Evolutionary conservation across 108 stramenopile species (phyloP).

Genomic region (Stephanodiscus triporus): DNA sequence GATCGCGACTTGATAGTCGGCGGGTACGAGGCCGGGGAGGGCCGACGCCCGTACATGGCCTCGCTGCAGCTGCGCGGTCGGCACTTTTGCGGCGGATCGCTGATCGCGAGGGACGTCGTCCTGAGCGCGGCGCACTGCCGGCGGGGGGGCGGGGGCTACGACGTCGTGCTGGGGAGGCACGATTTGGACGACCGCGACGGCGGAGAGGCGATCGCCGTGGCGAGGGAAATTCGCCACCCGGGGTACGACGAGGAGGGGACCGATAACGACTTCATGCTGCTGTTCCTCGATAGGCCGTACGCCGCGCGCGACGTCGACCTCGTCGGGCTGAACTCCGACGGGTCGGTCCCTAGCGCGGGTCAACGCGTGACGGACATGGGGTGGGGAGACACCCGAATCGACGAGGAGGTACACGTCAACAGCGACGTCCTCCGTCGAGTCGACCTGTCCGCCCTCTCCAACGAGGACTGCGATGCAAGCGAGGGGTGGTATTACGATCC

Average conservation of each 20-base stretch:
- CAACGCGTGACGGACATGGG: slow-evolving; percentile 21
- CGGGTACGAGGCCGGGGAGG: no score
- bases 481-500: neutral
- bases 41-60: no score
- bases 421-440: slow-evolving; percentile 4
- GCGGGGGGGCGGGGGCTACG: neutral
- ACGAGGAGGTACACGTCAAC: neutral
- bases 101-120: slow-evolving; percentile 2
- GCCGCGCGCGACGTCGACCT: neutral
- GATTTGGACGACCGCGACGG: neutral
- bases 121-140: slow-evolving; percentile 11
- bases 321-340: slow-evolving; percentile 6
- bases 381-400: slow-evolving; percentile 24
- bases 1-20: no score
- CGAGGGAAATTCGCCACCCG: slow-evolving; percentile 6
- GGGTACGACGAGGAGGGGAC: slow-evolving; percentile 11
- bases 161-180: slow-evolving; percentile 21
- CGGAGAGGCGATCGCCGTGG: slow-evolving; percentile 10
- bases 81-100: slow-evolving; percentile 10
- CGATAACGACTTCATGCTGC: slow-evolving; percentile 27
- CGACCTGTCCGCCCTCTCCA: slow-evolving; percentile 20
- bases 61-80: no score
- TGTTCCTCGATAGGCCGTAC: slow-evolving; percentile 13
- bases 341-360: neutral
- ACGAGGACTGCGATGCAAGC: slow-evolving; percentile 37